Conservation (phyloP, 1,139 yeast species). For the Candida labiduridarum region DNA sequence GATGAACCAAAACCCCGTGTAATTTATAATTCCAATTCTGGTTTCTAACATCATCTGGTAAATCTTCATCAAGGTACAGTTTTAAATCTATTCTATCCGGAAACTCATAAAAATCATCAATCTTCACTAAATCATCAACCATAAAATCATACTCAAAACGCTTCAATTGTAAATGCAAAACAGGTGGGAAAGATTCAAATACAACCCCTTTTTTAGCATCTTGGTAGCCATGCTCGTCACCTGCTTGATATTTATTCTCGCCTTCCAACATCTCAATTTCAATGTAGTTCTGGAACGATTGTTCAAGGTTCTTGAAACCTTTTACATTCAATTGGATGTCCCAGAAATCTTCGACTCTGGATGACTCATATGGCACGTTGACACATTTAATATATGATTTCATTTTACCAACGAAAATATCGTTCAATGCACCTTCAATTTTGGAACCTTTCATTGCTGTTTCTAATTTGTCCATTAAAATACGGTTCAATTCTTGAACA, state of each 20-base stretch:
- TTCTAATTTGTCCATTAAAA: constrained; percentile 92
- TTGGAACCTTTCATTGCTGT: constrained; percentile 87
- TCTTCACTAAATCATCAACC: constrained; percentile 85
- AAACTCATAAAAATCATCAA: constrained; percentile 90
- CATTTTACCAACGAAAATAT: constrained; percentile 95
- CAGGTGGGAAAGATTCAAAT: constrained; percentile 88
- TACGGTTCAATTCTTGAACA: constrained; percentile 94
- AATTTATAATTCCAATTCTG: constrained; percentile 78
- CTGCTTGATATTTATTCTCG: constrained; percentile 94
- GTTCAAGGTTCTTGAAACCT: constrained; percentile 69
- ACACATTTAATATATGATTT: constrained; percentile 91
- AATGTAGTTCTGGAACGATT: constrained; percentile 82
- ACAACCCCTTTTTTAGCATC: constrained; percentile 97
- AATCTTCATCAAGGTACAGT: constrained; percentile 72
- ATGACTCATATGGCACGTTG: constrained; percentile 92
- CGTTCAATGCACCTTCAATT: constrained; percentile 78
- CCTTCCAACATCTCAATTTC: constrained; percentile 90
- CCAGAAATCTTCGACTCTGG: constrained; percentile 95
- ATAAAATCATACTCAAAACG: constrained; percentile 93
- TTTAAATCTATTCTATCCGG: constrained; percentile 81
- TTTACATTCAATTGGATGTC: constrained; percentile 95
- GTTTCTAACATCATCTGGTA: constrained; percentile 39
- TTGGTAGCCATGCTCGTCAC: constrained; percentile 81
- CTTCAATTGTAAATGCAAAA: constrained; percentile 87
- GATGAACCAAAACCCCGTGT: constrained; percentile 94